Conservation (phyloP, 345 rosid genomes). For the Brassica nigra region DNA sequence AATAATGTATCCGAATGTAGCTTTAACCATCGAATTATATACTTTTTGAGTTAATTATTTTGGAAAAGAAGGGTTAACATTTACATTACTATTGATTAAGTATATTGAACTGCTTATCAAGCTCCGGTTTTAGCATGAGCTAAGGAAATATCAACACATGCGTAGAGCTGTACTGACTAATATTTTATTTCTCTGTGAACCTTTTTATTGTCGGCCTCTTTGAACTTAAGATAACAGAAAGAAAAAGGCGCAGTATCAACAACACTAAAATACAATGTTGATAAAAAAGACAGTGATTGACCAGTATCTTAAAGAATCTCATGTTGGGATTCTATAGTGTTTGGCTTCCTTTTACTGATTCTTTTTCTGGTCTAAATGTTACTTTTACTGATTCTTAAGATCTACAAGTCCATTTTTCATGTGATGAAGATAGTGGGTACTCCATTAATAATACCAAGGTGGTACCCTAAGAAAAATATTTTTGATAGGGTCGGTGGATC, state of each 20-base stretch:
- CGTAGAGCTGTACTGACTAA: not conserved
- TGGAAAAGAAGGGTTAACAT: not conserved
- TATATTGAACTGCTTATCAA: not conserved
- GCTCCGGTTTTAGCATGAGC: not conserved
- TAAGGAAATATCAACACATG: conserved; percentile 18
- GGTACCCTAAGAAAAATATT: not conserved
- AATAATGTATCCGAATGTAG: not conserved
- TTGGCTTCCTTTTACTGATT: conserved; percentile 18
- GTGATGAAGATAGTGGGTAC: conserved; percentile 14
- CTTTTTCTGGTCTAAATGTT: not conserved
- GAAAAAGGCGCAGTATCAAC: not conserved
- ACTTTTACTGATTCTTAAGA: conserved; percentile 20
- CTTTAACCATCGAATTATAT: not conserved
- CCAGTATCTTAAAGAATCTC: not conserved
- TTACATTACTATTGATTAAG: not conserved
- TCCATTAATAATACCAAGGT: conserved; percentile 8
- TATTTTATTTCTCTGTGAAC: not conserved
- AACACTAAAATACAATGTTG: not conserved
- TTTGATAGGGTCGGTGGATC: not conserved
- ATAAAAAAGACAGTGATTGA: conserved; percentile 23
- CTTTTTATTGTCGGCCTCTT: not conserved
- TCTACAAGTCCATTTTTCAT: conserved; percentile 18
- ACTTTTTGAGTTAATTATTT: not conserved
- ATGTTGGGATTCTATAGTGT: not conserved
- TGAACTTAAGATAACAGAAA: not conserved